Conservation (phyloP, 179 eudicot genomes). For the Silene vulgaris region DNA sequence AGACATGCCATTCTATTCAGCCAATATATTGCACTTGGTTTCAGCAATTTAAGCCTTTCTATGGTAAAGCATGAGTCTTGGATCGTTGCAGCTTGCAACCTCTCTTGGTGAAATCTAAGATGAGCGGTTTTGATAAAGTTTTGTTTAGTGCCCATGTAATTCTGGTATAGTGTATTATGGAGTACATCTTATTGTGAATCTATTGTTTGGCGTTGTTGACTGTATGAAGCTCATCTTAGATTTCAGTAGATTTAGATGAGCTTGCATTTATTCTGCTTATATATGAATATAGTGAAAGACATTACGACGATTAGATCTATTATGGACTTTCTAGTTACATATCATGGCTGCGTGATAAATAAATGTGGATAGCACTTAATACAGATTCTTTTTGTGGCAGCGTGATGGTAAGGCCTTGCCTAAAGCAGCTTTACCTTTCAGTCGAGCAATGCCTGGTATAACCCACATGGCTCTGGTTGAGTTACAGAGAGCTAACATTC, state of each 20-base stretch:
- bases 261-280: not conserved
- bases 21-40: not conserved
- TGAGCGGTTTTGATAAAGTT: no score
- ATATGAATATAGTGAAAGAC: slow-evolving; percentile 1
- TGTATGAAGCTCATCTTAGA: not conserved
- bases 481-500: slow-evolving; percentile 74
- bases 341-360: not conserved
- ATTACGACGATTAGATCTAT: not conserved
- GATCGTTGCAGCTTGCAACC: no score
- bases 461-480: slow-evolving; percentile 97
- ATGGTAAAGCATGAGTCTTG: not conserved
- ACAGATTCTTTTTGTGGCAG: slow-evolving; percentile 35
- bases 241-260: not conserved
- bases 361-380: not conserved
- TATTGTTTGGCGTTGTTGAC: not conserved
- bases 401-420: slow-evolving; percentile 79
- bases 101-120: no score
- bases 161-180: not conserved
- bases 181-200: not conserved
- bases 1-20: not conserved
- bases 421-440: slow-evolving; percentile 85
- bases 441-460: slow-evolving; percentile 84
- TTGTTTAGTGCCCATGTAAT: no score
- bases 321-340: not conserved
- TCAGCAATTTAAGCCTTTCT: not conserved